These are phyloP conservation scores for Starmera pachycereana DNA, from an alignment of 805 yeast genomes.

Conservation along the genomic window DNA sequence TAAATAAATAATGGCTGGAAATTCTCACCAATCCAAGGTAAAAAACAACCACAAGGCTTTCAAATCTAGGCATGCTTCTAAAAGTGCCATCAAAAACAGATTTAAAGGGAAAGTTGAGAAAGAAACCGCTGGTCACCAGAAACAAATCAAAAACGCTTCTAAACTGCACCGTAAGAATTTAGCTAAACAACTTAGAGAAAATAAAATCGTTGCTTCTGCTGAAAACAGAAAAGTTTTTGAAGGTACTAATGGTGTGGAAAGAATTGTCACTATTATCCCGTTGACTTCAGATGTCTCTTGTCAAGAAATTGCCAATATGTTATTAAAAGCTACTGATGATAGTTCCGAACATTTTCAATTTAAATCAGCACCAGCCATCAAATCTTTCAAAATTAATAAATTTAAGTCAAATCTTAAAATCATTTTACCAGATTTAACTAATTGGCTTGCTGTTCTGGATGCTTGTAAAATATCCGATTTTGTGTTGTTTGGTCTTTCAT, in stretches of 20 bases:
- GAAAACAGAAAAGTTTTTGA: slow-evolving; percentile 64
- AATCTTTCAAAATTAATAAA: slow-evolving; percentile 42
- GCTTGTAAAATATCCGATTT: slow-evolving; percentile 85
- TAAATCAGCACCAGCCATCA: slow-evolving; percentile 36
- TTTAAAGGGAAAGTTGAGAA: slow-evolving; percentile 85
- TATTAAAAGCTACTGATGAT: slow-evolving; percentile 31
- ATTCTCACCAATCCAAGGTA: slow-evolving; percentile 75
- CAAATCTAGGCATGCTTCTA: slow-evolving; percentile 85
- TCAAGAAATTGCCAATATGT: slow-evolving; percentile 38
- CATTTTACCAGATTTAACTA: slow-evolving; percentile 59
- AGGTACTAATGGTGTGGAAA: slow-evolving; percentile 72
- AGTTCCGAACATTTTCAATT: slow-evolving; percentile 23
- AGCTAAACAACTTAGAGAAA: slow-evolving; percentile 65
- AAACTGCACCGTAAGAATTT: slow-evolving; percentile 66
- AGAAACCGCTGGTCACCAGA: slow-evolving; percentile 24
- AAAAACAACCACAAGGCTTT: slow-evolving; percentile 84
- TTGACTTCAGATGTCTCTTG: slow-evolving; percentile 63
- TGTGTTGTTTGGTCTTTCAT: slow-evolving; percentile 84
- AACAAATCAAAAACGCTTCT: slow-evolving; percentile 23
- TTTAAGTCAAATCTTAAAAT: slow-evolving; percentile 68
- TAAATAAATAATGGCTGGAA: slow-evolving; percentile 46
- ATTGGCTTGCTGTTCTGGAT: slow-evolving; percentile 65
- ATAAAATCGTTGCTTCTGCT: slow-evolving; percentile 54
- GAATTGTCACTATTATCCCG: slow-evolving; percentile 72
- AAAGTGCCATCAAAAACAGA: slow-evolving; percentile 73